These are phyloP conservation scores for Alternaria novae-zelandiae DNA, from an alignment of 2,329 filamentous ascomycete species.

Conservation along the genomic window DNA sequence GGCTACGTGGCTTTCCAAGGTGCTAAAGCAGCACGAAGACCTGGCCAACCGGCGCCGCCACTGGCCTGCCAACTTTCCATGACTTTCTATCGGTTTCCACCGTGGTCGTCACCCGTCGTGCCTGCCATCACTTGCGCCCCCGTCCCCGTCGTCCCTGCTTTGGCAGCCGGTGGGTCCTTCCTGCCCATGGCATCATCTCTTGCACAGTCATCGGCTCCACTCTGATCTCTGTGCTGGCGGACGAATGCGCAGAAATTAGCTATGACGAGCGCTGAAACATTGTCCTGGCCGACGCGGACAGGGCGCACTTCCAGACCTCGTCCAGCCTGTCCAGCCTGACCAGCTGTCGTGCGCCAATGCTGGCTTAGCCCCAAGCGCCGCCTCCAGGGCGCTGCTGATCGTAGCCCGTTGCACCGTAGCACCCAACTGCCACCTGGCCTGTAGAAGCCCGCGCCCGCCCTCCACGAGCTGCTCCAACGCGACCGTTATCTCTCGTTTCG, in stretches of 20 bases:
- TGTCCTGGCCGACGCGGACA: constrained; percentile 12
- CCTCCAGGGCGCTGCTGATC: constrained; percentile 17
- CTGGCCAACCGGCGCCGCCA: constrained; percentile 16
- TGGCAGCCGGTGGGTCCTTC: not conserved
- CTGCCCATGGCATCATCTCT: not conserved
- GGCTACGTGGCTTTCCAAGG: constrained; percentile 16
- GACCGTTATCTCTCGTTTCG: constrained; percentile 33
- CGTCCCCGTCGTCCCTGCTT: constrained; percentile 4
- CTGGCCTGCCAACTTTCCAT: constrained; percentile 24
- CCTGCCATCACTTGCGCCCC: not conserved
- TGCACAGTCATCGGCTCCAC: not conserved
- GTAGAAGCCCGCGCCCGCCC: constrained; percentile 23
- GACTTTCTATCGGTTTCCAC: constrained; percentile 17
- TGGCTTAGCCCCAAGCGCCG: constrained; percentile 25
- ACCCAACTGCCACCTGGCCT: constrained; percentile 34
- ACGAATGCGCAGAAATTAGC: not conserved
- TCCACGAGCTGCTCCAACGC: constrained; percentile 18
- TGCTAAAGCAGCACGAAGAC: constrained; percentile 18
- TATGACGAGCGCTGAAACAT: constrained; percentile 29
- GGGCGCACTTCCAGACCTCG: constrained; percentile 10
- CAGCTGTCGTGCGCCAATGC: constrained; percentile 30
- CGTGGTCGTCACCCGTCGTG: not conserved
- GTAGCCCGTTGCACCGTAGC: constrained; percentile 9
- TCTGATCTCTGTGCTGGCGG: not conserved
- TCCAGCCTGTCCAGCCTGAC: not conserved